Percentiles rank a stretch among this genome's conserved stretches.
Conservation (phyloP, 495 filamentous ascomycete species). For the Terfezia claveryi region DNA sequence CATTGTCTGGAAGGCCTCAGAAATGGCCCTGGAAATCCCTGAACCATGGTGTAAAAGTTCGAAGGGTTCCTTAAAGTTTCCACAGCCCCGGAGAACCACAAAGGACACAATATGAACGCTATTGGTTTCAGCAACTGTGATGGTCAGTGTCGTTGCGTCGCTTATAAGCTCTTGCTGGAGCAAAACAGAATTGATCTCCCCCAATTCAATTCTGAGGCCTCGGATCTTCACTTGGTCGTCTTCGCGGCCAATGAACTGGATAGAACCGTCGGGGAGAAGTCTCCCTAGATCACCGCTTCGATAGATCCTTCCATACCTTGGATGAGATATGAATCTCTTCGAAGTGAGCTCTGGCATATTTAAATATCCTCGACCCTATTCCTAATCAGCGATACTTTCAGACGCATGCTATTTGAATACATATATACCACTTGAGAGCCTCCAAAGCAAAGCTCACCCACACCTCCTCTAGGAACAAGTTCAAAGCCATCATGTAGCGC, state of each 20-base stretch:
- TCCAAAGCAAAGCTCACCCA: constrained; percentile 69
- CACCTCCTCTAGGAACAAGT: constrained; percentile 38
- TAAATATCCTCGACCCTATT: constrained; percentile 33
- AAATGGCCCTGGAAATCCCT: constrained; percentile 6
- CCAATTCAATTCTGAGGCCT: constrained; percentile 32
- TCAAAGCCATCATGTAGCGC: constrained; percentile 21
- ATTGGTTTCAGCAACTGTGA: constrained; percentile 14
- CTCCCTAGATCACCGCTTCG: constrained; percentile 50
- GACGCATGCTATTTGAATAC: background rate
- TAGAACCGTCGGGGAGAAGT: constrained; percentile 39
- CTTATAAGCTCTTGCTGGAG: constrained; percentile 21
- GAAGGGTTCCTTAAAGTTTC: background rate
- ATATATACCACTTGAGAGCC: constrained; percentile 44
- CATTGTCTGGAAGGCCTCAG: constrained; percentile 24
- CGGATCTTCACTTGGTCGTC: constrained; percentile 29
- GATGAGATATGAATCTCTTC: constrained; percentile 41
- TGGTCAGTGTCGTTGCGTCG: constrained; percentile 33
- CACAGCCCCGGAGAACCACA: constrained; percentile 11
- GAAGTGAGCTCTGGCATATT: constrained; percentile 31
- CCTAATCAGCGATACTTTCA: background rate
- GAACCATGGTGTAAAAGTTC: constrained; percentile 4
- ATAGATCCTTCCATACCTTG: constrained; percentile 42
- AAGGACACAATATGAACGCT: constrained; percentile 29
- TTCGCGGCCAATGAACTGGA: constrained; percentile 23
- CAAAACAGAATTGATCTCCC: constrained; percentile 44